phyloP scores from a whole-genome alignment of 257 asterid genomes.

The Solanum dulcamara region DNA sequence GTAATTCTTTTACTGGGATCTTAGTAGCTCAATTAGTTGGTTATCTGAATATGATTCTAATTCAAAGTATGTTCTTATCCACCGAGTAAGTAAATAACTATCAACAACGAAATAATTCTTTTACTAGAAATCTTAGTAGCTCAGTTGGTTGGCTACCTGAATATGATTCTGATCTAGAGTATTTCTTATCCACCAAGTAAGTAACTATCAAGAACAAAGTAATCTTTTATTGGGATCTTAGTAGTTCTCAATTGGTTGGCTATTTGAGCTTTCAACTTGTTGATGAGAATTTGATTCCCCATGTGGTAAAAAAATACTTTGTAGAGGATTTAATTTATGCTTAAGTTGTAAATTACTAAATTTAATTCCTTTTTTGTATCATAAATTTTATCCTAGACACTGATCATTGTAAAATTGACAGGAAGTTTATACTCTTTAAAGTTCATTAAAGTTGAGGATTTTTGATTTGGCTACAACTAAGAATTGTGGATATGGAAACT shows the following conservation, averaged over 20 bases:
- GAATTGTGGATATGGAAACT: conserved; percentile 32
- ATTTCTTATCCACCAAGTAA: background rate
- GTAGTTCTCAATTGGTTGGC: too few relatives aligned
- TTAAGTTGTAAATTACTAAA: background rate
- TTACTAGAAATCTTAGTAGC: background rate
- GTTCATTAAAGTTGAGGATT: background rate
- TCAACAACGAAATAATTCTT: too few relatives aligned
- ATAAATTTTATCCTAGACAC: background rate
- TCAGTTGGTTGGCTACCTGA: background rate
- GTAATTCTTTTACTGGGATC: background rate
- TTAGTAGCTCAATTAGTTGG: too few relatives aligned
- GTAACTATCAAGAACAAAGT: background rate
- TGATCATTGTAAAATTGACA: background rate
- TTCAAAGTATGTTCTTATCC: too few relatives aligned
- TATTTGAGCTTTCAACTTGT: background rate
- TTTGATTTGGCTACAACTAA: background rate
- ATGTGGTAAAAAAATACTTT: background rate
- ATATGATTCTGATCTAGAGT: background rate
- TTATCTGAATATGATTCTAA: too few relatives aligned
- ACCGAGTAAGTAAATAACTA: too few relatives aligned
- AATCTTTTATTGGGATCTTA: too few relatives aligned
- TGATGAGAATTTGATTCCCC: background rate
- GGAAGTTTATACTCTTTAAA: background rate
- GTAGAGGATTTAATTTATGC: background rate
- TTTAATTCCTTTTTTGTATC: background rate